Evolutionary conservation across 768 basidiomycete species (phyloP).

Genomic region (Suillus paluster): DNA sequence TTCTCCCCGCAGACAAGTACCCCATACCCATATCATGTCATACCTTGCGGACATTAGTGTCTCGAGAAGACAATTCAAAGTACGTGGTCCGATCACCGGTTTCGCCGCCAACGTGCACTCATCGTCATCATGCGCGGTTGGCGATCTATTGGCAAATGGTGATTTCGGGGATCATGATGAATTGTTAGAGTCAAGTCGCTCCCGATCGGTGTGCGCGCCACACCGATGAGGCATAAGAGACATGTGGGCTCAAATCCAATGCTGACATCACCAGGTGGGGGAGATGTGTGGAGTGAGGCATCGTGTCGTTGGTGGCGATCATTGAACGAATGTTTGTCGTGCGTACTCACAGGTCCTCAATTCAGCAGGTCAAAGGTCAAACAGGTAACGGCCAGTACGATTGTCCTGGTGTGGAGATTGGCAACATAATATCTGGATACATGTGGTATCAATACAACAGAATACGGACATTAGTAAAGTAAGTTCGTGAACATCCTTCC

Average conservation of each 20-base stretch:
- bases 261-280: neutral
- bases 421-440: neutral
- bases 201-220: neutral
- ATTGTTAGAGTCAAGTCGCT: neutral
- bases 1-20: neutral
- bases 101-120: too few species aligned
- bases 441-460: conserved; percentile 4
- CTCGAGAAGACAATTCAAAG: too few species aligned
- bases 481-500: neutral
- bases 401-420: neutral
- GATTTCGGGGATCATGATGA: neutral
- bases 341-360: neutral
- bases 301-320: neutral
- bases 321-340: neutral
- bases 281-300: neutral
- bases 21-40: neutral
- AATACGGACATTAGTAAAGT: conserved; percentile 4
- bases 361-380: neutral
- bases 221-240: neutral
- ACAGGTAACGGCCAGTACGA: neutral
- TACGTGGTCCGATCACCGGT: neutral
- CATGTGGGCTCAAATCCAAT: neutral
- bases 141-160: neutral
- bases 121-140: neutral
- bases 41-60: neutral